Evolutionary conservation across 495 filamentous ascomycete genomes (phyloP).

Genomic region (Penicillium paxilli): DNA sequence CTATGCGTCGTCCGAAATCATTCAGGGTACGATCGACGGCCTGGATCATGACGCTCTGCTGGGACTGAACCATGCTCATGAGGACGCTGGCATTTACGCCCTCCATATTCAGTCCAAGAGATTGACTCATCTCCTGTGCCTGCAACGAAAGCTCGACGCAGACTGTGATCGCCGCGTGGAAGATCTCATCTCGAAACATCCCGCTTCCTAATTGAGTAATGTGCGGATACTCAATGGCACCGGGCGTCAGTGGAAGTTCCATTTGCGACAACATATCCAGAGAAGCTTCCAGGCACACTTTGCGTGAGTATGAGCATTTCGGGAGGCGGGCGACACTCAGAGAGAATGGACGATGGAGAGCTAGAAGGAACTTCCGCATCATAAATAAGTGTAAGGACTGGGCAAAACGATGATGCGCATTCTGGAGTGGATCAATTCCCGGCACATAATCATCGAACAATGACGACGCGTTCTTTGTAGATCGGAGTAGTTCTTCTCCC

Average conservation of each 20-base stretch:
- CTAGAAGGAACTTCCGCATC: constrained; percentile 52
- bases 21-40: constrained; percentile 35
- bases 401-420: constrained; percentile 31
- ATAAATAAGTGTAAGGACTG: constrained; percentile 41
- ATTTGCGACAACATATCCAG: constrained; percentile 50
- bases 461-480: constrained; percentile 28
- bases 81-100: constrained; percentile 27
- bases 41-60: constrained; percentile 37
- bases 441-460: constrained; percentile 27
- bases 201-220: constrained; percentile 36
- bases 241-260: constrained; percentile 26
- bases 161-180: constrained; percentile 38
- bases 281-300: constrained; percentile 51
- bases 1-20: constrained; percentile 32
- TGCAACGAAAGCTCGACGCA: constrained; percentile 40
- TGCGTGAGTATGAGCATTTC: constrained; percentile 57
- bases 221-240: constrained; percentile 23
- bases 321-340: constrained; percentile 48
- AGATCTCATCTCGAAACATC: constrained; percentile 42
- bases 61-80: constrained; percentile 37
- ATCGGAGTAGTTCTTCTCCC: constrained; percentile 38
- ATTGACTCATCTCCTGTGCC: constrained; percentile 26
- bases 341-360: constrained; percentile 55
- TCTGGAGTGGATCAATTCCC: constrained; percentile 18
- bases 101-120: constrained; percentile 12